Conservation (phyloP, 2,329 filamentous ascomycete species). For the Aspergillus intermedius region DNA sequence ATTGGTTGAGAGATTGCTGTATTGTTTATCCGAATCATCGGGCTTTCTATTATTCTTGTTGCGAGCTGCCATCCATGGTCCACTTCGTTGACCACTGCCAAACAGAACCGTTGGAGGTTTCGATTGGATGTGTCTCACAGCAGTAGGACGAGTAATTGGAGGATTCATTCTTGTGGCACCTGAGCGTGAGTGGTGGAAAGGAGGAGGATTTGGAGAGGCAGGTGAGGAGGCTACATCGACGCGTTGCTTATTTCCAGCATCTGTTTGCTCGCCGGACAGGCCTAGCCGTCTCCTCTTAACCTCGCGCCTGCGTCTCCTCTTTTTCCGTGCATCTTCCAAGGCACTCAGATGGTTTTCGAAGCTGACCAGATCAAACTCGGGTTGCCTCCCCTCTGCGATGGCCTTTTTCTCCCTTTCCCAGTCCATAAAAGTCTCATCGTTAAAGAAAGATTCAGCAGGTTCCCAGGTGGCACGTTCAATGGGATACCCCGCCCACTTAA, state of each 20-base stretch:
- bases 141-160: background rate
- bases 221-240: background rate
- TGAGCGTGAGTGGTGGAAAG: background rate
- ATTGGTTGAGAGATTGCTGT: constrained; percentile 18
- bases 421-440: constrained; percentile 32
- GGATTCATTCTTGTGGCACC: background rate
- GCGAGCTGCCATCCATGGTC: background rate
- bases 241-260: background rate
- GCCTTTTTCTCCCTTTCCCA: constrained; percentile 34
- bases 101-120: background rate
- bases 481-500: constrained; percentile 59
- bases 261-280: background rate
- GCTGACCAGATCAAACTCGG: constrained; percentile 26
- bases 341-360: constrained; percentile 23
- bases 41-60: constrained; percentile 5
- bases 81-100: background rate
- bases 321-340: constrained; percentile 13
- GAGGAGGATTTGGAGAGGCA: background rate
- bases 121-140: background rate
- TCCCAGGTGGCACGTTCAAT: constrained; percentile 53
- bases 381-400: constrained; percentile 23
- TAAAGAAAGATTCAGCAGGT: constrained; percentile 36
- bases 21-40: background rate
- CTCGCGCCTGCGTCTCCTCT: constrained; percentile 22
- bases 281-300: constrained; percentile 23